Evolutionary conservation across 257 asterid genomes (phyloP), one percentile per base, ranked within the genome.

Genomic region (Plantago major): DNA sequence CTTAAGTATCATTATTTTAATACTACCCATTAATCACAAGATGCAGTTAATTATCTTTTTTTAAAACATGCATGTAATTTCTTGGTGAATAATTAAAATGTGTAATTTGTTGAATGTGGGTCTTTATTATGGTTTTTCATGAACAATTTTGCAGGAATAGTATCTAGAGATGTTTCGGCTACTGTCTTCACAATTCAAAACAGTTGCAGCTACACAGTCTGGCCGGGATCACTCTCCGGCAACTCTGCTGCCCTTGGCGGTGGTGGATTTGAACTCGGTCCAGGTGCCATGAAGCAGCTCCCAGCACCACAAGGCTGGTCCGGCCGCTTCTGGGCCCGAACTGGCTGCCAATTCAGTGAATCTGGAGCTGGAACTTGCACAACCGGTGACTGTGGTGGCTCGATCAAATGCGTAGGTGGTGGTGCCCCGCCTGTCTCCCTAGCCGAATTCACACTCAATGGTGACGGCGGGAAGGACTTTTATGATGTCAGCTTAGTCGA

Each of bases 291-390:
- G n/a, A n/a, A n/a, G n/a, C n/a, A n/a, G n/a, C n/a, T n/a, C 7
- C 79, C 87, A 0, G 98, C 89, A 2, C 89, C 95, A 1, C 77
- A 85, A 1, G 94, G 94, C 10, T 91, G 96, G 90, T 91, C 96
- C 6, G 96, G 98, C 68, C 95, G 97, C n/a, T 79, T 88, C 73
- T 92, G 98, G 98, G 97, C 83, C 0, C 78, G 98, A 19, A 92
- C 97, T 0, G 90, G 84, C 5, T 89, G 98, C 76, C 75, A 58
- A 17, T 88, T 88, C n/a, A 78, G 77, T 58, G 74, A 14, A 7
- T 52, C 83, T 19, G 97, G 97, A 0, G 66, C 63, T 3, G 97
- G 95, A 6, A 78, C 42, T 8, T 88, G 98, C 74, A 17, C 60
- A n/a, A 86, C 98, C 51, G 98, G 97, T 0, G 90, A 84, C 60